Conservation (phyloP, 2,329 filamentous ascomycete species). For the Daldinia eschscholtzii region DNA sequence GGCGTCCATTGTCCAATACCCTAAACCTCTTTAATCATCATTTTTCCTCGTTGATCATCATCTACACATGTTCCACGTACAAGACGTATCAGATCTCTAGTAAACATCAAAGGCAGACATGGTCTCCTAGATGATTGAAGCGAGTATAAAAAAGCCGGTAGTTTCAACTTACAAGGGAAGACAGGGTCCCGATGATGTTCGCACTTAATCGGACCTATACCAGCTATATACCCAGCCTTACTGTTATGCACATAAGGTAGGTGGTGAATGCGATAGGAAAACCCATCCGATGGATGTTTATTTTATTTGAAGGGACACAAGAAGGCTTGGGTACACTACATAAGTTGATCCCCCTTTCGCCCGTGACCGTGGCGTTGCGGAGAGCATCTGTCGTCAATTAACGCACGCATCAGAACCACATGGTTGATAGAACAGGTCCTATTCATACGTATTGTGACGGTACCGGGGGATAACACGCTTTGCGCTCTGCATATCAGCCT, state of each 20-base stretch:
- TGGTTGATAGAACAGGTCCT: background rate
- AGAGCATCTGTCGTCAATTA: conserved; percentile 1
- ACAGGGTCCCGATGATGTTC: conserved; percentile 4
- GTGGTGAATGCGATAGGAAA: background rate
- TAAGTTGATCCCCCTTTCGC: conserved; percentile 12
- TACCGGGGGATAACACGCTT: conserved; percentile 3
- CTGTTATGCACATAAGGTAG: conserved; percentile 7
- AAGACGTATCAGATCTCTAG: conserved; percentile 8
- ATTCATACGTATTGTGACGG: background rate
- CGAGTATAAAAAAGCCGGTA: conserved; percentile 2
- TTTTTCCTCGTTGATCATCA: background rate
- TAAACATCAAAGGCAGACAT: conserved; percentile 18
- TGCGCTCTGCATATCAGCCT: conserved; percentile 5
- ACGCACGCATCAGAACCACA: background rate
- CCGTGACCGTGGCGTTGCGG: conserved; percentile 1
- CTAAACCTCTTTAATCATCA: conserved; percentile 1
- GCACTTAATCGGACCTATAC: conserved; percentile 33
- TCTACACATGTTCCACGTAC: background rate
- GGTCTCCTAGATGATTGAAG: conserved; percentile 8
- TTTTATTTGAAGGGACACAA: background rate
- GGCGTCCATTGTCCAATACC: conserved; percentile 1
- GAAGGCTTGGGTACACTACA: background rate
- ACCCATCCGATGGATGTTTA: background rate
- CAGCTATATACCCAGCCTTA: conserved; percentile 21
- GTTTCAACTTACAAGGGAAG: conserved; percentile 18